These are phyloP conservation scores for Pseudocercospora macadamiae DNA, from an alignment of 2,329 filamentous ascomycete species.

Conservation along the genomic window DNA sequence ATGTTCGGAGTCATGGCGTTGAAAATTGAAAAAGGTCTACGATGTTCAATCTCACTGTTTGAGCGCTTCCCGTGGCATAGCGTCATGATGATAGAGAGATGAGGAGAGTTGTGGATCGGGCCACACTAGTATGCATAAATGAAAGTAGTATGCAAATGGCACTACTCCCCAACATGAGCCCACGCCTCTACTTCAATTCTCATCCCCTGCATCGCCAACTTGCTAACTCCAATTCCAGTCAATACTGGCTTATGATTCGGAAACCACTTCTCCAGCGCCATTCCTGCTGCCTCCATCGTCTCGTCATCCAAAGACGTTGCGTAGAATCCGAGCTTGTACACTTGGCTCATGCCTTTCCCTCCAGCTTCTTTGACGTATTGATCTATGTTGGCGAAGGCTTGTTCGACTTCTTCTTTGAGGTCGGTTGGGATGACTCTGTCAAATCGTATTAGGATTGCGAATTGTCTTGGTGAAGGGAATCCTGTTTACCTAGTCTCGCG, in stretches of 20 bases:
- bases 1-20: background rate
- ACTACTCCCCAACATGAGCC: slow-evolving; percentile 3
- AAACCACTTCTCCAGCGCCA: background rate
- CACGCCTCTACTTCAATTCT: slow-evolving; percentile 10
- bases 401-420: background rate
- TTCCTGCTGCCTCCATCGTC: background rate
- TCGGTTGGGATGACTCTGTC: background rate
- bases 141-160: too few species aligned
- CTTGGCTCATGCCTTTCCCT: slow-evolving; percentile 2
- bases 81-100: background rate
- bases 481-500: background rate
- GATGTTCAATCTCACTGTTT: background rate
- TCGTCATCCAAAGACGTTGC: background rate
- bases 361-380: background rate
- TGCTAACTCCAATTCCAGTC: background rate
- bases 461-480: background rate
- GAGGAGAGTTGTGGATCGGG: too few species aligned
- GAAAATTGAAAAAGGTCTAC: background rate
- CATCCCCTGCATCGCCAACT: slow-evolving; percentile 5
- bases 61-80: background rate
- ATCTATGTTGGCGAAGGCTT: slow-evolving; percentile 1
- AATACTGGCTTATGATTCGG: slow-evolving; percentile 1
- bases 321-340: background rate
- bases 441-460: background rate
- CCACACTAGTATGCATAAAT: too few species aligned